Evolutionary conservation across 768 basidiomycete genomes (phyloP).

Genomic region (Suillus variegatus): DNA sequence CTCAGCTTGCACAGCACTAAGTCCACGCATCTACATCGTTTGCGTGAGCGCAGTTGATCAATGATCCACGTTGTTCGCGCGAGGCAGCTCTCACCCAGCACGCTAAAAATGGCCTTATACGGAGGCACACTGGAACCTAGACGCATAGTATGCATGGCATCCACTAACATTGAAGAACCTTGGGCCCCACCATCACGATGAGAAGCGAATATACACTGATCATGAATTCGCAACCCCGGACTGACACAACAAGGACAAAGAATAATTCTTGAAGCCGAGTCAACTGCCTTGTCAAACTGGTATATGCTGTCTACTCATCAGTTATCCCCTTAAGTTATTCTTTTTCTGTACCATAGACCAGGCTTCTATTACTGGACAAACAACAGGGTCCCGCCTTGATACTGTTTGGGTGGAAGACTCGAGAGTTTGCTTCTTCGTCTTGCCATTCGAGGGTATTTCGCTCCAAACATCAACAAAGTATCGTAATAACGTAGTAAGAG

Average conservation of each 20-base stretch:
- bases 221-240: not conserved
- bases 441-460: too few relatives aligned
- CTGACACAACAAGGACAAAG: not conserved
- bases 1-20: slow-evolving; percentile 23
- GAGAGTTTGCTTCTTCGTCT: too few relatives aligned
- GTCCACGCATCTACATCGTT: slow-evolving; percentile 34
- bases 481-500: too few relatives aligned
- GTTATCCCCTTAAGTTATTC: too few relatives aligned
- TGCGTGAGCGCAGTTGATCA: slow-evolving; percentile 14
- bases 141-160: not conserved
- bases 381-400: too few relatives aligned
- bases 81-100: slow-evolving; percentile 17
- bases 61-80: slow-evolving; percentile 22
- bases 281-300: too few relatives aligned
- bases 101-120: not conserved
- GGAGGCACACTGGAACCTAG: not conserved
- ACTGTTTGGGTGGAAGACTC: too few relatives aligned
- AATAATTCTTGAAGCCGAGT: not conserved
- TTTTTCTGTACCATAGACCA: too few relatives aligned
- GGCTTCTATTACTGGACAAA: too few relatives aligned
- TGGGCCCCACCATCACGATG: not conserved
- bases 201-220: not conserved
- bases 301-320: too few relatives aligned
- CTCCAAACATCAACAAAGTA: too few relatives aligned
- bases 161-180: not conserved